Conservation (phyloP, 768 basidiomycete species). For the Daedaleopsis sinensis region DNA sequence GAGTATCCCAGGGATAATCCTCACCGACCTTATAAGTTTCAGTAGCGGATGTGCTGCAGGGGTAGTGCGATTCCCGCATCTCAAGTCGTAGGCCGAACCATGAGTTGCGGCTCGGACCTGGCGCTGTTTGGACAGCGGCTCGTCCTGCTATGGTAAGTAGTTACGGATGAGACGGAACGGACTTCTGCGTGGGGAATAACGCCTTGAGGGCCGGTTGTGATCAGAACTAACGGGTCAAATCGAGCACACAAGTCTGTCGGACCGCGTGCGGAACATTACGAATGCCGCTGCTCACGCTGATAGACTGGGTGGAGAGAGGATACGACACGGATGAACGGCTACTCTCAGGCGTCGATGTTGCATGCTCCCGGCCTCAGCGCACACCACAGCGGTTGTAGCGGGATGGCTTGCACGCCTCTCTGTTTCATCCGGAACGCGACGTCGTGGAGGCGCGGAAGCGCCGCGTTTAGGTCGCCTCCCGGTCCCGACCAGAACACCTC, state of each 20-base stretch:
- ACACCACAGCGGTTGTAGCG: constrained; percentile 75
- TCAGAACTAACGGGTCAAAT: not conserved
- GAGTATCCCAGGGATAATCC: not conserved
- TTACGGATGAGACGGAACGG: not conserved
- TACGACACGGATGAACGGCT: not conserved
- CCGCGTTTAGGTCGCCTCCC: constrained; percentile 36
- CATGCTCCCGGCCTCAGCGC: constrained; percentile 63
- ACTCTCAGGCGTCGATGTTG: constrained; percentile 13
- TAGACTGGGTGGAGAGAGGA: not conserved
- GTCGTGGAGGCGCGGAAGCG: constrained; percentile 70
- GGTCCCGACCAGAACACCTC: constrained; percentile 80
- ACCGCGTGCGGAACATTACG: too few species aligned
- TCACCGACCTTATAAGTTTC: not conserved
- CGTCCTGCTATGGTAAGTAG: not conserved
- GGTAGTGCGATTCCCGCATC: not conserved
- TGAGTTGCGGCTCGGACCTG: not conserved
- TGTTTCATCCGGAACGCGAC: constrained; percentile 61
- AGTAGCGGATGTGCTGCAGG: not conserved
- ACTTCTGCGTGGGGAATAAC: too few species aligned
- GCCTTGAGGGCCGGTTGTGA: not conserved
- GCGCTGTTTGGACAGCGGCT: not conserved
- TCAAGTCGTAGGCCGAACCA: not conserved
- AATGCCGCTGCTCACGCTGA: too few species aligned
- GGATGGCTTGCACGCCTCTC: constrained; percentile 60
- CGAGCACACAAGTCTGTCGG: too few species aligned